Base-by-base conservation (phyloP, 1,284 basidiomycete genomes). In the Leccinum pachyderme region DNA sequence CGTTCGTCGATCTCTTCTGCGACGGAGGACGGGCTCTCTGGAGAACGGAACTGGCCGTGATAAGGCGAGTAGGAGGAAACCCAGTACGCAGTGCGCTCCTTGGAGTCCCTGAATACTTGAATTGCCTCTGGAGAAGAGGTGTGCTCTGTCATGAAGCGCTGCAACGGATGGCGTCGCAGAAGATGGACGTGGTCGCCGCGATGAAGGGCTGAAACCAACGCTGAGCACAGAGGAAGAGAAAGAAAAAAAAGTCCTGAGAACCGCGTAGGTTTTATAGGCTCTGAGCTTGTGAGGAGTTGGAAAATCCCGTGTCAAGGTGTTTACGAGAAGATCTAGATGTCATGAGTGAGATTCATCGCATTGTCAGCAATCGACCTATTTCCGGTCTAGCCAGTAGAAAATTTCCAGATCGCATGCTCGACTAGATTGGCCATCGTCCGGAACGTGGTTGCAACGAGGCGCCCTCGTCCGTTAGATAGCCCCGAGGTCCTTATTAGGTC, bases 81-180 rank as follows among this genome's bases (percentile, higher is more conserved):
- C 86, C 86, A 89, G 63, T 77, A 65, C 15, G 77, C 76, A 4
- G 84, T 87, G 48, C 86, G 79, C 32, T 83, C 77, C 52, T 77
- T 80, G 58, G 84, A 73, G 55, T 72, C 75, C 71, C 80, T 76
- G 64, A 77, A 85, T 64, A 82, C 78, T 49, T 77, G 77, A 51
- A 81, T 72, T 43, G 81, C 81, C 57, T 82, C 79, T 5, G 84
- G 79, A 45, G 81, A 81, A 41, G 78, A 75, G 1, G 80, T 79
- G 71, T 84, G 86, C 73, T 86, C 85, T 52, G 85, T 85, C 86
- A 89, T 87, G 63, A 44, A 24, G 25, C 41, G 28, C 25, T 18
- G 25, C 39, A 27, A 47, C 57, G 25, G 39, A 5, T 13, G 22
- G 4, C 43, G 33, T 31, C 33, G 57, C 32, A 41, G 51, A 33